These are phyloP conservation scores for Buxus sempervirens DNA, from an alignment of 164 flowering plant species.

Conservation along the genomic window DNA sequence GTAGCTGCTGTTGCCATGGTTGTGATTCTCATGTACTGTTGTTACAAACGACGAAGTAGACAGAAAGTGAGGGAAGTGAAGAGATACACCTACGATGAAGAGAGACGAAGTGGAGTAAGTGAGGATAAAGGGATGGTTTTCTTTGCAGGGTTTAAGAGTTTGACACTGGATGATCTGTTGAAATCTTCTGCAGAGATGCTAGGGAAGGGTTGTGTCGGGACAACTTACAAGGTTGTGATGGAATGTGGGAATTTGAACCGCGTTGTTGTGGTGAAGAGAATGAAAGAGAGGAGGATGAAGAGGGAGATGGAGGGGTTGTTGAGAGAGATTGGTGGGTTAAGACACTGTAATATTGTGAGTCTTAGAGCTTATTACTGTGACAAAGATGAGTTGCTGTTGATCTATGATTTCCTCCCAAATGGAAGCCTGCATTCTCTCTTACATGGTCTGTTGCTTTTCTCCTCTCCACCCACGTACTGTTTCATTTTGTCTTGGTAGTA, in stretches of 20 bases:
- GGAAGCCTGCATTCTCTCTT: constrained; percentile 51
- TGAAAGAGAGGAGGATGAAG: constrained; percentile 34
- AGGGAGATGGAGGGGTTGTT: constrained; percentile 37
- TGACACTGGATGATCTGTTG: constrained; percentile 41
- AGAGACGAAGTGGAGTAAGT: not conserved
- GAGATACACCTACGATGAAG: constrained; percentile 1
- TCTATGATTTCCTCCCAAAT: constrained; percentile 44
- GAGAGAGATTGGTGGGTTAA: constrained; percentile 37
- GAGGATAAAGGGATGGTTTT: constrained; percentile 26
- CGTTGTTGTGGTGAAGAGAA: constrained; percentile 49
- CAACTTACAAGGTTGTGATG: constrained; percentile 47
- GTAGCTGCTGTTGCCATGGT: constrained; percentile 9
- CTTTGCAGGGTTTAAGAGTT: constrained; percentile 36
- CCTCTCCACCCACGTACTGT: not conserved
- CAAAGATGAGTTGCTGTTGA: constrained; percentile 44
- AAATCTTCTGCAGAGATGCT: constrained; percentile 54
- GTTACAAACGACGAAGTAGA: constrained; percentile 11
- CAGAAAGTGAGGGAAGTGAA: not conserved
- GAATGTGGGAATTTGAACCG: constrained; percentile 37
- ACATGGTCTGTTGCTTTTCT: constrained; percentile 37
- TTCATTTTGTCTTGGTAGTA: too few relatives aligned
- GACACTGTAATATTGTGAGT: constrained; percentile 41
- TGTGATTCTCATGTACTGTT: constrained; percentile 21
- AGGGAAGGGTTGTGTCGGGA: constrained; percentile 55
- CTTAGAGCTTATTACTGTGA: constrained; percentile 49